These are phyloP conservation scores for Aspergillus japonicus DNA, from an alignment of 2,329 filamentous ascomycete species.

Conservation along the genomic window DNA sequence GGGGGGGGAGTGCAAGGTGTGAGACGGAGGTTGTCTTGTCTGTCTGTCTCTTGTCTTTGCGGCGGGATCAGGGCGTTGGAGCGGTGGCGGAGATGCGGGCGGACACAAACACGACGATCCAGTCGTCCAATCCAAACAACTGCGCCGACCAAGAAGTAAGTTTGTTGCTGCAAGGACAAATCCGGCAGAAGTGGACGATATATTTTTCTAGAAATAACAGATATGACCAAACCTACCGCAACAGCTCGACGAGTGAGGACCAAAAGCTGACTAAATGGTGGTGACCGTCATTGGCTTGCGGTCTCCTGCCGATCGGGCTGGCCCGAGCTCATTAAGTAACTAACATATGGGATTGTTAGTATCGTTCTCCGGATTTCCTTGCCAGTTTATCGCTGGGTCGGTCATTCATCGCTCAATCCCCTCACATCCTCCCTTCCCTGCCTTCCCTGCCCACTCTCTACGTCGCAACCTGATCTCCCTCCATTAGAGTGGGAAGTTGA, in stretches of 20 bases:
- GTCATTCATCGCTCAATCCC: neutral
- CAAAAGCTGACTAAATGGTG: slow-evolving; percentile 25
- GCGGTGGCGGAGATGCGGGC: slow-evolving; percentile 7
- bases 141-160: neutral
- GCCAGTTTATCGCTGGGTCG: neutral
- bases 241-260: slow-evolving; percentile 4
- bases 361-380: neutral
- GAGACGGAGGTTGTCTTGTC: neutral
- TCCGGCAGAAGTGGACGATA: neutral
- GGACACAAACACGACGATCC: slow-evolving; percentile 4
- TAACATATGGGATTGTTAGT: neutral
- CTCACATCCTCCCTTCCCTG: neutral
- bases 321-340: slow-evolving; percentile 22
- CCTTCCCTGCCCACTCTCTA: neutral
- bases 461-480: neutral
- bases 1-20: neutral
- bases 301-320: slow-evolving; percentile 24
- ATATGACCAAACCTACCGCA: neutral
- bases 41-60: neutral
- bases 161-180: neutral
- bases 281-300: slow-evolving; percentile 20
- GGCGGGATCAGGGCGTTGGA: neutral
- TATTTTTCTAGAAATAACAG: neutral
- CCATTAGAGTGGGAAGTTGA: neutral
- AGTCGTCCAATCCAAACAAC: neutral